phyloP scores from a whole-genome alignment of 768 basidiomycete genomes.

The Dioszegia hungarica region DNA sequence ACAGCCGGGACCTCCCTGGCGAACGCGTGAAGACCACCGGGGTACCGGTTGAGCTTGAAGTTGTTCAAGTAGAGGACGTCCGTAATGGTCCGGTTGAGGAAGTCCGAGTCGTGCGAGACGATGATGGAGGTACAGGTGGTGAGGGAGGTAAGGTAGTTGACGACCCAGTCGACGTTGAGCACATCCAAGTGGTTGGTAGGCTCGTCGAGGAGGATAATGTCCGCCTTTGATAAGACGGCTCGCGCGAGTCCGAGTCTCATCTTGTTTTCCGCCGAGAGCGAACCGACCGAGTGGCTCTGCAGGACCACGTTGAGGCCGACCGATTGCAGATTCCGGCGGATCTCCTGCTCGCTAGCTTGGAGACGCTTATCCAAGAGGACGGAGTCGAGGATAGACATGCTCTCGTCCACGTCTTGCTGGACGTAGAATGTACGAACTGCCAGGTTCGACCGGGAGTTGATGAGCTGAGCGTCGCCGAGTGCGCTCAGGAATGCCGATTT shows the following conservation, averaged over 20 bases:
- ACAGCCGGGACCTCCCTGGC: no score
- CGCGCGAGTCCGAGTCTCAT: conserved; percentile 98
- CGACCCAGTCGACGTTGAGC: conserved; percentile 95
- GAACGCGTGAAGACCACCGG: conserved; percentile 90
- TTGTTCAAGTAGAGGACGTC: conserved; percentile 96
- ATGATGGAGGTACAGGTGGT: conserved; percentile 94
- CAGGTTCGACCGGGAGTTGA: conserved; percentile 97
- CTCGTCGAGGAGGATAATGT: conserved; percentile 92
- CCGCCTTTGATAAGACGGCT: conserved; percentile 96
- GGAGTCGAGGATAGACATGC: conserved; percentile 83
- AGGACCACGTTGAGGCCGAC: conserved; percentile 88
- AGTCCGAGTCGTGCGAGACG: conserved; percentile 94
- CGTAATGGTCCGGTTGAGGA: conserved; percentile 97
- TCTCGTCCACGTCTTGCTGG: conserved; percentile 96
- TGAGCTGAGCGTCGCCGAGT: conserved; percentile 64
- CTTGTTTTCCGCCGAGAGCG: conserved; percentile 97
- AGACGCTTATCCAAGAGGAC: conserved; percentile 81
- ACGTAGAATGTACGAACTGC: conserved; percentile 99
- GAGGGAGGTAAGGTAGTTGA: conserved; percentile 81
- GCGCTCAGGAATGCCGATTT: conserved; percentile 56
- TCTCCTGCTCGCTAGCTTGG: conserved; percentile 63
- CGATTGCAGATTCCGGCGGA: conserved; percentile 73
- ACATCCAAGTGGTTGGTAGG: conserved; percentile 86
- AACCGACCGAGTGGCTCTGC: conserved; percentile 78
- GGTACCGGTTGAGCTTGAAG: conserved; percentile 94